Base-by-base conservation (phyloP, 768 basidiomycete species). In the Kwoniella mangroviensis region DNA sequence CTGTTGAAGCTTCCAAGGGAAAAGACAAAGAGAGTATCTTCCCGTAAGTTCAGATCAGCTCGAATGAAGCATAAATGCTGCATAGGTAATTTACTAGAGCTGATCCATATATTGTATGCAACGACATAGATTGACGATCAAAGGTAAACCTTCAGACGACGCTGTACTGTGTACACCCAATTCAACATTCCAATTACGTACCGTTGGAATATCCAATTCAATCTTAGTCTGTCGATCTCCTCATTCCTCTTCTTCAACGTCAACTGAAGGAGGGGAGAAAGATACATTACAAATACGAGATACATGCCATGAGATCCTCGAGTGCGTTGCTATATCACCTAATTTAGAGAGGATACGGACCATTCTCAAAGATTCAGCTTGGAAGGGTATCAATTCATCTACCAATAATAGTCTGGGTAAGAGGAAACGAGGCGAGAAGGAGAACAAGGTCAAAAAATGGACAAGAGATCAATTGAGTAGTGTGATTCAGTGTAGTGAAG, bases 151-250 rank as follows among this genome's bases (percentile, higher is more conserved):
- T 1, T 86, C 87, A 34, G 94, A 98, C 74, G 91, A 95, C 75
- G 96, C 95, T 0, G 94, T 97, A 0, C 84, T 96, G 10, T 98
- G 96, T 81, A 96, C 94, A 0, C 75, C 85, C 0, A 86, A 90
- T 67, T 89, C 88, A 79, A 98, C 96, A 0, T 99, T 91, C 79
- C 79, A 87, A 2, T 84, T 98, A 28, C 90, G 95, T 65, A 91
- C 94, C 0, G 90, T 98, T n/a, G 86, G 87, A 10, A 85, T 97
- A 57, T 97, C 94, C 19, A 98, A 98, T 82, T 90, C 93, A 0
- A 84, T 95, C 42, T 85, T 94, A 13, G 87, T 98, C 54, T 86
- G 91, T 69, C 73, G 73, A 22, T 28, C 69, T 5, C 77, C 76
- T 12, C 43, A 64, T n/a, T 68, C 66, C 42, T 62, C 65, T 49